Percentiles rank a stretch among this genome's conserved stretches.
phyloP scores from a whole-genome alignment of 257 asterid genomes.

The Forsythia viridissima region DNA sequence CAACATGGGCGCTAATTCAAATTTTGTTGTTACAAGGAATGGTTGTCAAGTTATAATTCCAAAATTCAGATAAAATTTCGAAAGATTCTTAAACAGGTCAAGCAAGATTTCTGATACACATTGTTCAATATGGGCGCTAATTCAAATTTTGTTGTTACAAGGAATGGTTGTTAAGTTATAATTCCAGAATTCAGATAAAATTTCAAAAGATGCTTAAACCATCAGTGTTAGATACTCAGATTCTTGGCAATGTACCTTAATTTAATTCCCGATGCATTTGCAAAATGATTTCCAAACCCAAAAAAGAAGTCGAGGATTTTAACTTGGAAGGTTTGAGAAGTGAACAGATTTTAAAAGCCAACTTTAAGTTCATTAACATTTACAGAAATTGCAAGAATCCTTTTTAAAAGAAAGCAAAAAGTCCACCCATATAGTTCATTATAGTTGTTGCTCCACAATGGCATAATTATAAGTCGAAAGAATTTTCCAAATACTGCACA shows the following conservation, averaged over 20 bases:
- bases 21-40: too few relatives aligned
- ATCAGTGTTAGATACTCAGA: not conserved
- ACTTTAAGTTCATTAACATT: not conserved
- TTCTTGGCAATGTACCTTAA: not conserved
- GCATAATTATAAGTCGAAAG: not conserved
- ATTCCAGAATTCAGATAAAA: not conserved
- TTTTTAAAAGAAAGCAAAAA: not conserved
- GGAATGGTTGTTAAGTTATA: too few relatives aligned
- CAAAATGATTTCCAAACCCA: not conserved
- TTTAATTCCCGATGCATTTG: not conserved
- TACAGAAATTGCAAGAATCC: not conserved
- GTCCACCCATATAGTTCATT: not conserved
- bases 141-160: too few relatives aligned
- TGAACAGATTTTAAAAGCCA: not conserved
- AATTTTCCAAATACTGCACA: not conserved
- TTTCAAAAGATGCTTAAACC: not conserved
- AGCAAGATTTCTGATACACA: not conserved
- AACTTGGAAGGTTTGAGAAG: not conserved
- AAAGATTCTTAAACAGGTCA: not conserved
- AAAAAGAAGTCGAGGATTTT: not conserved
- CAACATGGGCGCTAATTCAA: too few relatives aligned
- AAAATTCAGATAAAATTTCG: not conserved
- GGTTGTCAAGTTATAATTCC: too few relatives aligned
- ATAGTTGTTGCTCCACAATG: not conserved
- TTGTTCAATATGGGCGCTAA: too few relatives aligned